These are phyloP conservation scores for Eimeria mitis DNA, from an alignment of 169 alveolate genomes.

Conservation along the genomic window DNA sequence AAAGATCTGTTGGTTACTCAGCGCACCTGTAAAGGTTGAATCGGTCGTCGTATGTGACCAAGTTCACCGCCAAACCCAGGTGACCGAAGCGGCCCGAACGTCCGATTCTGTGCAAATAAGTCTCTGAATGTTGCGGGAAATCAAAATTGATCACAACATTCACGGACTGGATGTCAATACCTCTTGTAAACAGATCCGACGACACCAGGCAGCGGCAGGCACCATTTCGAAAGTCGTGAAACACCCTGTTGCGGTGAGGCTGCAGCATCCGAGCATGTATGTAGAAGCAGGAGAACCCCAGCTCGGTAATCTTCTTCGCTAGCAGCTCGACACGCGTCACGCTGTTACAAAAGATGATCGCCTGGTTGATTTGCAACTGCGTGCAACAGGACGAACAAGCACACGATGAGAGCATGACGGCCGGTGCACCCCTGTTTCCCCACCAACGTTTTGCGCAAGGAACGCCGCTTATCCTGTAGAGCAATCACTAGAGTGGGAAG, in stretches of 20 bases:
- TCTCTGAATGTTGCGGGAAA: conserved; percentile 98
- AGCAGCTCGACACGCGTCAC: conserved; percentile 99
- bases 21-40: conserved; percentile 88
- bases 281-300: conserved; percentile 99
- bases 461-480: not conserved
- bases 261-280: conserved; percentile 99
- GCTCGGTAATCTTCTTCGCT: conserved; percentile 99
- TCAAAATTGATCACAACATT: conserved; percentile 99
- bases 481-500: not conserved
- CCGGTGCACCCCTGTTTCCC: not conserved
- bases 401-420: not conserved
- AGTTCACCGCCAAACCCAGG: conserved; percentile 98
- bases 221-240: conserved; percentile 99
- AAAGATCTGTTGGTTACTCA: not conserved
- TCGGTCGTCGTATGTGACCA: conserved; percentile 97
- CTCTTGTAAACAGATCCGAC: conserved; percentile 99
- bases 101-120: conserved; percentile 98
- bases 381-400: not conserved
- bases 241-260: conserved; percentile 97
- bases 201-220: conserved; percentile 96
- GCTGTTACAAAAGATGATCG: conserved; percentile 99
- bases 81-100: conserved; percentile 99
- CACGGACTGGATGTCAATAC: conserved; percentile 99
- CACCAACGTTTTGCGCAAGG: not conserved
- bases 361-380: conserved; percentile 97